Conservation (phyloP, 495 filamentous ascomycete species). For the Aspergillus olivimuriae region DNA sequence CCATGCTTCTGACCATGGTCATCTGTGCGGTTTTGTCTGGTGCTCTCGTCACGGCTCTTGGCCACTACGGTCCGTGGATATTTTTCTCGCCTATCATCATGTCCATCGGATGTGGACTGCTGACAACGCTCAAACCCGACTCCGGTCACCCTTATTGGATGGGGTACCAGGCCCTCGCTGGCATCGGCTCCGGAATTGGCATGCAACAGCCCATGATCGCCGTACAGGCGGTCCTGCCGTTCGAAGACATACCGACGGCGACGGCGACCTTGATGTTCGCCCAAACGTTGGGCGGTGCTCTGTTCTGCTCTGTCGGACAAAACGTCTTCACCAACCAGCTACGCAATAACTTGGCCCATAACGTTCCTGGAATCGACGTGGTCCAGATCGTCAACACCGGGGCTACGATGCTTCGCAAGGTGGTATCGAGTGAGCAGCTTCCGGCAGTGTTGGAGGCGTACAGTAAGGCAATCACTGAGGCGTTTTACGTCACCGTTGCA, state of each 20-base stretch:
- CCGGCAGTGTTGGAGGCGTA: slow-evolving; percentile 59
- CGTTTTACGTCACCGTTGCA: slow-evolving; percentile 64
- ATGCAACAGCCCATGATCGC: slow-evolving; percentile 66
- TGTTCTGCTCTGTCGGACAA: slow-evolving; percentile 71
- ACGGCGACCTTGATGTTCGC: slow-evolving; percentile 61
- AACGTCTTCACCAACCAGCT: slow-evolving; percentile 74
- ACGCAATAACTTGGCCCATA: slow-evolving; percentile 43
- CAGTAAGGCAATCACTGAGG: slow-evolving; percentile 58
- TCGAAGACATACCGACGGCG: slow-evolving; percentile 59
- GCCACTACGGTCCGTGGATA: slow-evolving; percentile 77
- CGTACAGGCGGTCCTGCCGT: slow-evolving; percentile 57
- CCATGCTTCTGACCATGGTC: slow-evolving; percentile 60
- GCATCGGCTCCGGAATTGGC: slow-evolving; percentile 61
- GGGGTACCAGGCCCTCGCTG: slow-evolving; percentile 68
- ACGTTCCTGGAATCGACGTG: slow-evolving; percentile 48
- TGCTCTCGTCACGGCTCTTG: slow-evolving; percentile 51
- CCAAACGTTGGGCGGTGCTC: slow-evolving; percentile 65
- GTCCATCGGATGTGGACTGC: slow-evolving; percentile 62
- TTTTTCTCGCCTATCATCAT: slow-evolving; percentile 51
- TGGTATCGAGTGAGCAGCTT: slow-evolving; percentile 41
- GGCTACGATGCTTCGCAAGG: slow-evolving; percentile 56
- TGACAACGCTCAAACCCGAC: slow-evolving; percentile 55
- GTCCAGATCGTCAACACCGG: slow-evolving; percentile 50
- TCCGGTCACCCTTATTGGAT: slow-evolving; percentile 60
- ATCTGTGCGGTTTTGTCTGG: slow-evolving; percentile 57